phyloP scores from a whole-genome alignment of 2,329 filamentous ascomycete genomes.

The Trichoderma sp. region DNA sequence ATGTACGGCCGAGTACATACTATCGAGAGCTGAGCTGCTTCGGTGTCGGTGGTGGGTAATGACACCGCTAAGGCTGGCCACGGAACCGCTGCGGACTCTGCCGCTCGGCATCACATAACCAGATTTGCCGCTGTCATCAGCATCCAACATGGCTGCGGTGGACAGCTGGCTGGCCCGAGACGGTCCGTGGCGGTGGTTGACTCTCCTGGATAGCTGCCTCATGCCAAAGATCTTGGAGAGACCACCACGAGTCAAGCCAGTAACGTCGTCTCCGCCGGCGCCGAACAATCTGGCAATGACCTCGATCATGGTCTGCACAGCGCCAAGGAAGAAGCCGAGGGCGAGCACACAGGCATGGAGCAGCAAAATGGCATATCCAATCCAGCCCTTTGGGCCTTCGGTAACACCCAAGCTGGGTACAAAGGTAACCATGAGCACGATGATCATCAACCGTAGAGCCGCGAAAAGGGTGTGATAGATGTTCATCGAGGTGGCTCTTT shows the following conservation, averaged over 20 bases:
- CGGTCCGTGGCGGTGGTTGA: slow-evolving; percentile 58
- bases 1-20: slow-evolving; percentile 41
- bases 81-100: slow-evolving; percentile 59
- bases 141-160: slow-evolving; percentile 73
- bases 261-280: slow-evolving; percentile 71
- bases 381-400: slow-evolving; percentile 84
- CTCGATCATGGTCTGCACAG: slow-evolving; percentile 85
- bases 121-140: slow-evolving; percentile 62
- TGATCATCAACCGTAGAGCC: slow-evolving; percentile 68
- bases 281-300: slow-evolving; percentile 79
- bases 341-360: slow-evolving; percentile 82
- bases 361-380: slow-evolving; percentile 85
- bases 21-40: slow-evolving; percentile 55
- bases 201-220: slow-evolving; percentile 77
- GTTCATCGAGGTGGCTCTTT: slow-evolving; percentile 94
- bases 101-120: slow-evolving; percentile 54
- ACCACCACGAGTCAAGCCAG: slow-evolving; percentile 72
- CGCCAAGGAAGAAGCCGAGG: slow-evolving; percentile 90
- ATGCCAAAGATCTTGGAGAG: slow-evolving; percentile 88
- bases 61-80: slow-evolving; percentile 54
- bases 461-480: slow-evolving; percentile 88
- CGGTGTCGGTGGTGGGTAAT: slow-evolving; percentile 44
- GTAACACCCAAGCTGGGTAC: slow-evolving; percentile 76
- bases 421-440: slow-evolving; percentile 78
- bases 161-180: slow-evolving; percentile 80